Conservation (phyloP, 208 protist species). For the Acanthamoeba polyphaga region DNA sequence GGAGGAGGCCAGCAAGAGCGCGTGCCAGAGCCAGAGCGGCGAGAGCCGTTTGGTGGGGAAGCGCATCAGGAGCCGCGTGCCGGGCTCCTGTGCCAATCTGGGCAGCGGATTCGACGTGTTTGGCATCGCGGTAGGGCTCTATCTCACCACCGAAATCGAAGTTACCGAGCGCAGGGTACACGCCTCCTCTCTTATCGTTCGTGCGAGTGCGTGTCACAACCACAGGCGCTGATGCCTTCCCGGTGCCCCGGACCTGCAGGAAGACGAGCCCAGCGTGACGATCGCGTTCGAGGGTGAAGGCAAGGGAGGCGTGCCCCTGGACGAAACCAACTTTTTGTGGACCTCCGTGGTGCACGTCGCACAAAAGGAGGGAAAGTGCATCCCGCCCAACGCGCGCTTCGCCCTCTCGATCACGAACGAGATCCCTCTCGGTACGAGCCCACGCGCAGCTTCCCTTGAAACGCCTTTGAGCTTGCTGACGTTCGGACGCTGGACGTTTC, state of each 20-base stretch:
- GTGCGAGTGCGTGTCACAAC: too few species aligned
- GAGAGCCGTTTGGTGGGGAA: constrained; percentile 5
- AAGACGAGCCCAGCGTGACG: not conserved
- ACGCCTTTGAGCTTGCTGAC: not conserved
- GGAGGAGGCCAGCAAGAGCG: not conserved
- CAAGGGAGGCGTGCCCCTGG: constrained; percentile 14
- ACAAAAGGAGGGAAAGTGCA: not conserved
- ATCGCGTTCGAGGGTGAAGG: constrained; percentile 57
- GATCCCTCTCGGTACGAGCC: not conserved
- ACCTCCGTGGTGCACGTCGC: constrained; percentile 7
- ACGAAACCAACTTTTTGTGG: constrained; percentile 73
- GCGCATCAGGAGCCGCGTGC: not conserved
- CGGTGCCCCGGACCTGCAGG: not conserved
- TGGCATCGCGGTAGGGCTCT: constrained; percentile 40
- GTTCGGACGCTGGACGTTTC: not conserved
- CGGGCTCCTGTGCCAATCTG: constrained; percentile 68
- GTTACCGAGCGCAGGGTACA: not conserved
- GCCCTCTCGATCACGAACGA: constrained; percentile 48
- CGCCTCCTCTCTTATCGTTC: not conserved
- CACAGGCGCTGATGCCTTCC: not conserved
- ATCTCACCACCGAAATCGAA: constrained; percentile 4
- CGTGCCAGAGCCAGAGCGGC: not conserved
- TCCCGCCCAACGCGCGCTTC: constrained; percentile 5
- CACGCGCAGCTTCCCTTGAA: not conserved
- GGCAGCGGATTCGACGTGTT: constrained; percentile 71